These are phyloP conservation scores for Volvox reticuliferus DNA, from an alignment of 139 green algal species.

Conservation along the genomic window DNA sequence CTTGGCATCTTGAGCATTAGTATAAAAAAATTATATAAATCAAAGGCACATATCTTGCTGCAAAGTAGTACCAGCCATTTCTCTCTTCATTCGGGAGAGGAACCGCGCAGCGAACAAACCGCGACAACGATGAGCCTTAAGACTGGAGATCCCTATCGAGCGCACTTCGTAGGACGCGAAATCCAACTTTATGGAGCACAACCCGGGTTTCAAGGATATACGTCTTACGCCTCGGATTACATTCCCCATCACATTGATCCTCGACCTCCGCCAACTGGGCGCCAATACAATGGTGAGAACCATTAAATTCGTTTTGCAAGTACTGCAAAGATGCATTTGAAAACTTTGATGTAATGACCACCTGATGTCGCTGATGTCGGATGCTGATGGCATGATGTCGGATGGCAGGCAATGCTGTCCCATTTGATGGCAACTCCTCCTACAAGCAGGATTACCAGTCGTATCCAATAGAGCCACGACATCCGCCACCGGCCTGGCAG, in stretches of 20 bases:
- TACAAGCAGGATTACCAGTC: slow-evolving; percentile 43
- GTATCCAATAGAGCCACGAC: slow-evolving; percentile 8
- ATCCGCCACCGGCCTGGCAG: background rate
- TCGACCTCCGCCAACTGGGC: background rate
- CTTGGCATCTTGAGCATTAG: too few species aligned
- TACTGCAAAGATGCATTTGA: background rate
- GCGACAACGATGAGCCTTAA: background rate
- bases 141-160: background rate
- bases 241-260: background rate
- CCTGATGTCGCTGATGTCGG: background rate
- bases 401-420: slow-evolving; percentile 7
- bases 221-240: slow-evolving; percentile 3
- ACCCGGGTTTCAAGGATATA: background rate
- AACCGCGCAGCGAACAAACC: too few species aligned
- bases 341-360: background rate
- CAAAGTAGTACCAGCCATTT: too few species aligned
- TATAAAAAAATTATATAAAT: too few species aligned
- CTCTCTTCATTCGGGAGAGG: too few species aligned
- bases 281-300: background rate
- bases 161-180: slow-evolving; percentile 25
- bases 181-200: slow-evolving; percentile 5
- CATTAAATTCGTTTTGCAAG: too few species aligned
- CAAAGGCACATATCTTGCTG: too few species aligned
- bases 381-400: too few species aligned
- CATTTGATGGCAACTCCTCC: slow-evolving; percentile 44